Conservation (phyloP, 805 yeast species). For the Blastobotrys robertii region DNA sequence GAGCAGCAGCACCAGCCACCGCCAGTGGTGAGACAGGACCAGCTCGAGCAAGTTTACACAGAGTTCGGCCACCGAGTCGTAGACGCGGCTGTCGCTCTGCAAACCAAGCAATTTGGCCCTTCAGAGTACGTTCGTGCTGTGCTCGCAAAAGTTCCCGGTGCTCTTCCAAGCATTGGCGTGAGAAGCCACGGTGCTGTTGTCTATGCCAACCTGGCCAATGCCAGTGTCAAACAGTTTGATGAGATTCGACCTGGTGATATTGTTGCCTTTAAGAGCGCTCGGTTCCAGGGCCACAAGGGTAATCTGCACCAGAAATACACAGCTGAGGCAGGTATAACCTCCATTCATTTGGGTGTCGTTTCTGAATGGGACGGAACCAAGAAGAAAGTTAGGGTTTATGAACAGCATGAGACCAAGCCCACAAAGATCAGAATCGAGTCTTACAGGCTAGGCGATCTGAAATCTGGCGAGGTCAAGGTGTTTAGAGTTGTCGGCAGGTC, state of each 20-base stretch:
- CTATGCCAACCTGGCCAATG: slow-evolving; percentile 45
- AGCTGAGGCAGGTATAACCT: slow-evolving; percentile 46
- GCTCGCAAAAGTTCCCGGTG: slow-evolving; percentile 31
- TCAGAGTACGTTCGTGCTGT: slow-evolving; percentile 25
- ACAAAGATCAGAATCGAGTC: slow-evolving; percentile 52
- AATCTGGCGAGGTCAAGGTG: slow-evolving; percentile 67
- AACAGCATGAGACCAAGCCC: slow-evolving; percentile 23
- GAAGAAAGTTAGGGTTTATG: slow-evolving; percentile 30
- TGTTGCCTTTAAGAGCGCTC: slow-evolving; percentile 63
- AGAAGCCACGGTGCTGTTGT: slow-evolving; percentile 67
- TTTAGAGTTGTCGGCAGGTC: slow-evolving; percentile 71
- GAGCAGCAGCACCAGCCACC: slow-evolving; percentile 30
- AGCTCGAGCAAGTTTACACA: slow-evolving; percentile 40
- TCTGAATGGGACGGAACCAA: slow-evolving; percentile 67
- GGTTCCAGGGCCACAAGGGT: slow-evolving; percentile 55
- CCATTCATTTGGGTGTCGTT: slow-evolving; percentile 52
- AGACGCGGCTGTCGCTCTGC: slow-evolving; percentile 33
- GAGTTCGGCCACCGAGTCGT: slow-evolving; percentile 44
- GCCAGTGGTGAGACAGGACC: slow-evolving; percentile 38
- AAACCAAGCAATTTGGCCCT: slow-evolving; percentile 16
- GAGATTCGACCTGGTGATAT: slow-evolving; percentile 80
- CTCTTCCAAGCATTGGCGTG: slow-evolving; percentile 49
- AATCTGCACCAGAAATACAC: slow-evolving; percentile 47
- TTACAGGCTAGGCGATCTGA: slow-evolving; percentile 63
- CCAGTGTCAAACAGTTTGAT: slow-evolving; percentile 42